phyloP scores from a whole-genome alignment of 495 filamentous ascomycete species.

The Hypoxylon intermedium region DNA sequence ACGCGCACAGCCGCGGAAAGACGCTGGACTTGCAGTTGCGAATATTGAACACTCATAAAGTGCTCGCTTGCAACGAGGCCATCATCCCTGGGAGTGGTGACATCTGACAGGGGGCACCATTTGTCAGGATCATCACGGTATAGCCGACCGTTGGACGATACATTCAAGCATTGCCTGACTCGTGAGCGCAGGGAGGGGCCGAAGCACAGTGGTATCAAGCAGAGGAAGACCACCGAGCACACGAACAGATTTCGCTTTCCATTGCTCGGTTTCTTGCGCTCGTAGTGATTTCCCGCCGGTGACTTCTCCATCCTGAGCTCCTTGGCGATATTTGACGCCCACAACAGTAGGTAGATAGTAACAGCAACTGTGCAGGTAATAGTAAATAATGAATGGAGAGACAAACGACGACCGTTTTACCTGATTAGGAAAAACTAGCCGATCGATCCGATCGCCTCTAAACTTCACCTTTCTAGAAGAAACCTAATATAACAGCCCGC shows the following conservation, averaged over 20 bases:
- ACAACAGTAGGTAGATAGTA: too few species aligned
- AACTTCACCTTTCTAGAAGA: too few species aligned
- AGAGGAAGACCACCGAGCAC: slow-evolving; percentile 13
- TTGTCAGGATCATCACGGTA: slow-evolving; percentile 1
- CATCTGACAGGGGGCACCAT: slow-evolving; percentile 24
- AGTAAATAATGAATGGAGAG: too few species aligned
- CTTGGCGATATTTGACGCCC: too few species aligned
- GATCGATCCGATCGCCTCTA: too few species aligned
- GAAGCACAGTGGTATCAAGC: slow-evolving; percentile 11
- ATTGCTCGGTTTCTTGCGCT: background rate
- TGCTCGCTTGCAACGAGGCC: slow-evolving; percentile 19
- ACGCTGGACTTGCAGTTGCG: slow-evolving; percentile 18
- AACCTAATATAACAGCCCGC: too few species aligned
- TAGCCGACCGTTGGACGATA: background rate
- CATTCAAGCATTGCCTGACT: background rate
- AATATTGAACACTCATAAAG: slow-evolving; percentile 12
- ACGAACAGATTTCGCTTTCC: slow-evolving; percentile 7
- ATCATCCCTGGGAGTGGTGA: slow-evolving; percentile 14
- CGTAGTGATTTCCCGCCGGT: background rate
- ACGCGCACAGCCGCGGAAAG: slow-evolving; percentile 48
- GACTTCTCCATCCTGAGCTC: slow-evolving; percentile 31
- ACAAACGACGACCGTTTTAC: too few species aligned
- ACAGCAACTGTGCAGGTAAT: too few species aligned
- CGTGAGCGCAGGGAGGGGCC: slow-evolving; percentile 1
- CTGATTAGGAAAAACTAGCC: too few species aligned